phyloP scores from a whole-genome alignment of 1,284 basidiomycete species.

The Trichosporon sp. region DNA sequence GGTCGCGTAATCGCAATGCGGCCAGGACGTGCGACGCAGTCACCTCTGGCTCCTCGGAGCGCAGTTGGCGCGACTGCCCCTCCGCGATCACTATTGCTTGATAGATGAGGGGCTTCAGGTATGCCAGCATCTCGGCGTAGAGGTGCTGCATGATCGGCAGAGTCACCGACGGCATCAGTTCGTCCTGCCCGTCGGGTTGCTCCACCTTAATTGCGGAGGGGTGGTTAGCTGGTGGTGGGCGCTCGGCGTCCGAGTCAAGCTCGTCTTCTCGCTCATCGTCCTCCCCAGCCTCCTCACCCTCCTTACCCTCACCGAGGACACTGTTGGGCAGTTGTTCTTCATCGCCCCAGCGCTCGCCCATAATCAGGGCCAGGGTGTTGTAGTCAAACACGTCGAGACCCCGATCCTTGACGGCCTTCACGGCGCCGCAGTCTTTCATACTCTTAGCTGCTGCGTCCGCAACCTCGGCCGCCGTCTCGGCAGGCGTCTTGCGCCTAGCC shows the following conservation, averaged over 20 bases:
- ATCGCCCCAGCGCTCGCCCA: background rate
- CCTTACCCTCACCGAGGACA: background rate
- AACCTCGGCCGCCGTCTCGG: background rate
- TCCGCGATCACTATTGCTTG: slow-evolving; percentile 35
- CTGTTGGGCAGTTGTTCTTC: background rate
- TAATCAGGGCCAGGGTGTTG: background rate
- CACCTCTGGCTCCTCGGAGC: background rate
- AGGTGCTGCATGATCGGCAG: slow-evolving; percentile 32
- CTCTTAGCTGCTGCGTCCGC: background rate
- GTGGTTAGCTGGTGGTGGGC: background rate
- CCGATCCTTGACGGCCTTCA: slow-evolving; percentile 6
- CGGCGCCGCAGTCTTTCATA: slow-evolving; percentile 3
- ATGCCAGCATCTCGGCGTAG: slow-evolving; percentile 31
- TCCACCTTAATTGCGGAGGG: background rate
- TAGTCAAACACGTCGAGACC: slow-evolving; percentile 40
- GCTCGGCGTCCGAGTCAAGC: too few relatives aligned
- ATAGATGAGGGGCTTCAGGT: slow-evolving; percentile 34
- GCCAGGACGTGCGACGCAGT: slow-evolving; percentile 5
- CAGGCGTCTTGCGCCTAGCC: slow-evolving; percentile 5
- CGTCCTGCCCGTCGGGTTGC: too few relatives aligned
- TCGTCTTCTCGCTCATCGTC: too few relatives aligned
- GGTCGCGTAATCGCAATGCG: slow-evolving; percentile 12
- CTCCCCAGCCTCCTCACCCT: background rate
- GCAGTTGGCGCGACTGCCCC: slow-evolving; percentile 11
- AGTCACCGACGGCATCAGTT: slow-evolving; percentile 21